Percentiles rank a stretch among this genome's conserved stretches.
phyloP scores from a whole-genome alignment of 345 rosid genomes.

The Ceriops zippeliana region DNA sequence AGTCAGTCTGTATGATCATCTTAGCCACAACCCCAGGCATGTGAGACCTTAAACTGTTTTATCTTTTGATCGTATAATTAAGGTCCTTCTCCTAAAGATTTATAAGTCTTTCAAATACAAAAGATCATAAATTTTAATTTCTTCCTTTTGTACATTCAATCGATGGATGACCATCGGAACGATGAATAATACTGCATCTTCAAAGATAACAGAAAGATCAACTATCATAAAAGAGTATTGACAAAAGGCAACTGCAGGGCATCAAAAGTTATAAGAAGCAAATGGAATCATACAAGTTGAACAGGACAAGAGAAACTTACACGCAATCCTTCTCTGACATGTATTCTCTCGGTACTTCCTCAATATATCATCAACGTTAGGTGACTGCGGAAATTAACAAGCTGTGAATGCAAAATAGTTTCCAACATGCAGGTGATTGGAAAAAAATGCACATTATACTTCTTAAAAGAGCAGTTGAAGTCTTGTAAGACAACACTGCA shows the following conservation, averaged over 20 bases:
- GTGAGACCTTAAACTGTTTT: too few species aligned
- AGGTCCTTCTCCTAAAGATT: too few species aligned
- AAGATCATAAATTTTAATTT: too few species aligned
- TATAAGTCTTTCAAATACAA: too few species aligned
- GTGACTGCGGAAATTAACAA: conserved; percentile 89
- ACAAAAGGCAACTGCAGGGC: too few species aligned
- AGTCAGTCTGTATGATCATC: too few species aligned
- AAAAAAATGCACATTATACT: background rate
- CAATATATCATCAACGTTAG: conserved; percentile 83
- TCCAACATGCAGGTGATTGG: background rate
- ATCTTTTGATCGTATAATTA: too few species aligned
- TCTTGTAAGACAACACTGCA: background rate
- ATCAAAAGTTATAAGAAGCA: background rate
- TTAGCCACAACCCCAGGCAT: too few species aligned
- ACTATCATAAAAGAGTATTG: too few species aligned
- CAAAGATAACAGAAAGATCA: background rate
- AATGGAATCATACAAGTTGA: conserved; percentile 3
- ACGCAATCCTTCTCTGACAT: conserved; percentile 79
- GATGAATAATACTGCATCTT: background rate
- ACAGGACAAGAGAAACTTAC: conserved; percentile 43
- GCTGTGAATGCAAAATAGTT: conserved; percentile 43
- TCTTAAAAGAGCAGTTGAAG: background rate
- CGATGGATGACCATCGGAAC: background rate
- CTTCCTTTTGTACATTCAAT: too few species aligned
- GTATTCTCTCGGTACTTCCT: conserved; percentile 68